These are phyloP conservation scores for Violaceomyces palustris DNA, from an alignment of 1,284 basidiomycete species.

Conservation along the genomic window DNA sequence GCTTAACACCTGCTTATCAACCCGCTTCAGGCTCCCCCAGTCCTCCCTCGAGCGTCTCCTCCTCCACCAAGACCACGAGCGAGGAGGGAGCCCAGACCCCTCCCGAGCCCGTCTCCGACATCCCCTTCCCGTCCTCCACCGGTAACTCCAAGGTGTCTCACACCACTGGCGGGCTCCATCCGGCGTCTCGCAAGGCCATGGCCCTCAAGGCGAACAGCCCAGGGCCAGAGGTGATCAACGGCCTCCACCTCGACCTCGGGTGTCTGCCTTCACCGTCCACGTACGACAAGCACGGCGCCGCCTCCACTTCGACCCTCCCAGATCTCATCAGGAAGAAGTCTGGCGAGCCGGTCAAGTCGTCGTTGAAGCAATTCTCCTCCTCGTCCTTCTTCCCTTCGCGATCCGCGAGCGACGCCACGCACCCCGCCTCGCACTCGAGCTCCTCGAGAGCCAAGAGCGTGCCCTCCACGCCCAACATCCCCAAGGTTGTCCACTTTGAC, in stretches of 20 bases:
- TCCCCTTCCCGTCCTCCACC: conserved; percentile 25
- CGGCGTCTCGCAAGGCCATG: conserved; percentile 34
- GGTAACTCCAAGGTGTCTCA: not conserved
- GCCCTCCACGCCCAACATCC: conserved; percentile 61
- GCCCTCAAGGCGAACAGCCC: conserved; percentile 32
- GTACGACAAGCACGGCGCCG: conserved; percentile 3
- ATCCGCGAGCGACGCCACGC: conserved; percentile 55
- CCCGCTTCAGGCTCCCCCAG: conserved; percentile 14
- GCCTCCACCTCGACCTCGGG: conserved; percentile 41
- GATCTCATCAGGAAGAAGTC: conserved; percentile 76
- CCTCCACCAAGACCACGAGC: conserved; percentile 15
- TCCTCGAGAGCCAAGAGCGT: conserved; percentile 35
- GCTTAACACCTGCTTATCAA: conserved; percentile 28
- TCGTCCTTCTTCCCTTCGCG: conserved; percentile 51
- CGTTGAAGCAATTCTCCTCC: conserved; percentile 66
- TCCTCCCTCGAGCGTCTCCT: conserved; percentile 21
- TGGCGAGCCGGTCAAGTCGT: conserved; percentile 84
- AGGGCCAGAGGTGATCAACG: conserved; percentile 28
- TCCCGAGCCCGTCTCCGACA: conserved; percentile 9
- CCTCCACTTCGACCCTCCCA: conserved; percentile 19
- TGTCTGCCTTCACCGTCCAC: conserved; percentile 37
- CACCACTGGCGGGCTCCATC: conserved; percentile 15
- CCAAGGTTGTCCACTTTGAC: conserved; percentile 89
- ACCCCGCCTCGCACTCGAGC: conserved; percentile 18
- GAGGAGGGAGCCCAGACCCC: conserved; percentile 14